Evolutionary conservation across 2,329 filamentous ascomycete genomes (phyloP), one percentile per base, ranked within the genome.

Genomic region (Myriosclerotinia scirpicola): DNA sequence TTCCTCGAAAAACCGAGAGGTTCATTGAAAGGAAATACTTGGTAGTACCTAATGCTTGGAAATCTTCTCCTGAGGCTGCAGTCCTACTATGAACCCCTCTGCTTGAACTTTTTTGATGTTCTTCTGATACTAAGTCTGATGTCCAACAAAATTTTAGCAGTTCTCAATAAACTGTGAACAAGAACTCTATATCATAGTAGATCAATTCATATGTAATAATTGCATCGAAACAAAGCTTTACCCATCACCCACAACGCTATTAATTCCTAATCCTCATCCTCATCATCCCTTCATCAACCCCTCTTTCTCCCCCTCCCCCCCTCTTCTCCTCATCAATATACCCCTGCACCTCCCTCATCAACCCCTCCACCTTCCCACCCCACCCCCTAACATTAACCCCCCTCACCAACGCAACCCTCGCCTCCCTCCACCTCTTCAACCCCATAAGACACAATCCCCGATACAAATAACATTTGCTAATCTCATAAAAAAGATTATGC

Each of bases 381-480:
- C 58, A 67, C 2, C 64, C 66, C 48, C 67, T 66, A 14, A 71
- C 56, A 61, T 65, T 69, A 9, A 69, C 70, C 26, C 69, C 70
- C 67, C 65, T 68, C 3, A 65, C 67, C 44, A 71, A 68, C 15
- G 67, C 70, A 5, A 22, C 12, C 34, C 63, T 69, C 6, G 71
- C 71, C 40, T 72, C 68, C 38, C 44, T 62, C 69, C 69, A 72
- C 14, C 60, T n/a, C 26, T 64, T 34, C 59, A 68, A 17, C 14
- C 54, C 61, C 54, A 67, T 70, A 34, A 72, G 56, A 38, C 58
- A 68, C 15, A 67, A 46, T 9, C 67, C 71, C 17, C 69, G 54
- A 62, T 70, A 69, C 9, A 71, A 58, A 17, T 70, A 64, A 20
- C 64, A 63, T 48, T 71, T 72, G 30, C 62, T 56, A 34, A 65